Base-by-base conservation (phyloP, 176 grass and related monocot species). In the Carex pumila region DNA sequence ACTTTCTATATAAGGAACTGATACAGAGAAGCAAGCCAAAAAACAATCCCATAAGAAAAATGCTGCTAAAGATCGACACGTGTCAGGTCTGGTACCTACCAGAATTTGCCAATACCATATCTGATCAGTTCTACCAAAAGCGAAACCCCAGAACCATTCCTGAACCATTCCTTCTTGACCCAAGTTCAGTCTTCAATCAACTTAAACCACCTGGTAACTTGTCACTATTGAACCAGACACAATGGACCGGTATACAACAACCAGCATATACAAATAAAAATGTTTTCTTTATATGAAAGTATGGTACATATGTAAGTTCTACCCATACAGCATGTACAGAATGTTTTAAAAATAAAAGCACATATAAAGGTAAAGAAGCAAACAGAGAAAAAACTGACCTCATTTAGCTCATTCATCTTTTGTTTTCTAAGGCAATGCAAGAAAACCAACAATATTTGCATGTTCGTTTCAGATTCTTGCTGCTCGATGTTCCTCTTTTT, bases 401-500 rank as follows among this genome's bases (percentile, higher is more conserved):
- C 93, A 85, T 99, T 99, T 87, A 99, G 82, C 65, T 99, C 97
- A 32, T 99, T 93, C 79, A 96, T 52, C 68, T 99, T 99, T 88
- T 96, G 93, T 80, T 99, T 96, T 89, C 93, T 94, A 80, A 99
- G 97, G 84, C 89, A 99, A 39, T 99, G 93, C 86, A 99, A 88
- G 84, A 99, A 99, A 56, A 93, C 91, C 25, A 92, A 87, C 71
- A 99, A 70, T 92, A 99, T 99, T 90, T 99, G 97, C 97, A 95
- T 99, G 85, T 99, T 99, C 65, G 93, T 94, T 85, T 99, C 97
- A 0, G 97, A 91, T 71, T 95, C 97, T 88, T 99, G 93, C 53
- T 94, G 97, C 84, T 95, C 97, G 88, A 99, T 95, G 88, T 99
- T 92, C 71, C 90, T 82, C 79, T 95, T 99, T 88, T 94, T 99